A percentile compares a stretch with the other conserved stretches of the same genome.
Evolutionary conservation across 1,284 basidiomycete genomes (phyloP).

Genomic region (Irpex lacteus): DNA sequence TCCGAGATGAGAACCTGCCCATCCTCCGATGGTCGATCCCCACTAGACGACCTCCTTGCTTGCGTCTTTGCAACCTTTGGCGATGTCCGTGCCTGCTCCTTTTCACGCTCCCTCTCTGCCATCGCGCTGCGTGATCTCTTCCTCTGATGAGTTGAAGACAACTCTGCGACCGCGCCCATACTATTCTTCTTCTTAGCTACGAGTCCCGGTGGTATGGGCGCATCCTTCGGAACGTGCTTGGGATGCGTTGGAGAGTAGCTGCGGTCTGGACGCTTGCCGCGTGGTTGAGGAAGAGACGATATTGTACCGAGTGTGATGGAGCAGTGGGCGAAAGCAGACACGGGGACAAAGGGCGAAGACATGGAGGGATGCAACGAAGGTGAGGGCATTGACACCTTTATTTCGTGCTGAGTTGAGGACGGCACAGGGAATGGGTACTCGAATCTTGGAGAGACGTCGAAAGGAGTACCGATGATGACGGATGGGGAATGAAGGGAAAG

Average conservation of each 20-base stretch:
- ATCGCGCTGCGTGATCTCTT: constrained; percentile 5
- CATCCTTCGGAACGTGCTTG: constrained; percentile 22
- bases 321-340: not conserved
- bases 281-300: constrained; percentile 1
- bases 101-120: not conserved
- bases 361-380: constrained; percentile 5
- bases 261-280: constrained; percentile 14
- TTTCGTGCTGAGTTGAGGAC: constrained; percentile 5
- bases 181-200: constrained; percentile 23
- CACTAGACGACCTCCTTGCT: not conserved
- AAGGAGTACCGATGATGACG: constrained; percentile 32
- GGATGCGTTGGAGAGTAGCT: constrained; percentile 25
- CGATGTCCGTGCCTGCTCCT: not conserved
- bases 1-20: not conserved
- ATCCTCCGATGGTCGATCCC: not conserved
- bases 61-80: not conserved
- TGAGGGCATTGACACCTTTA: constrained; percentile 7
- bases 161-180: not conserved
- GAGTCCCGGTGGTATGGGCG: constrained; percentile 29
- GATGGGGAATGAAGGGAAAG: constrained; percentile 32
- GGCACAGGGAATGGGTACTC: constrained; percentile 32
- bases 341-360: constrained; percentile 5
- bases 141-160: constrained; percentile 1
- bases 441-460: constrained; percentile 32
- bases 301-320: not conserved